Percentiles rank a stretch among this genome's conserved stretches.
phyloP scores from a whole-genome alignment of 1,139 yeast species.

The Starmera stellimalicola region DNA sequence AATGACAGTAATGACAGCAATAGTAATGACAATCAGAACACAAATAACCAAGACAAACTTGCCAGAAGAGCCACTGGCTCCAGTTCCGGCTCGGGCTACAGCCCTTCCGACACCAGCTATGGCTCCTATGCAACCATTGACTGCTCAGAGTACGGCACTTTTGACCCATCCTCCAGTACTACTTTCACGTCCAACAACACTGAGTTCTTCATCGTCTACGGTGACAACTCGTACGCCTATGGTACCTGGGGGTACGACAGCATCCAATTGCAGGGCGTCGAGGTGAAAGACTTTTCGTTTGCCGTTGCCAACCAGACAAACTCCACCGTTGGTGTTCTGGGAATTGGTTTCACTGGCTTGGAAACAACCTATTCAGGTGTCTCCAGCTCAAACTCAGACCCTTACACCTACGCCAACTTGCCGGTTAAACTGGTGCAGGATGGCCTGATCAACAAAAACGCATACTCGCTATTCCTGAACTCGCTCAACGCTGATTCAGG shows the following conservation, averaged over 20 bases:
- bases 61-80: conserved; percentile 1
- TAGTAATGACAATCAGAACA: neutral
- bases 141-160: conserved; percentile 28
- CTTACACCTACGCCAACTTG: conserved; percentile 36
- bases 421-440: conserved; percentile 40
- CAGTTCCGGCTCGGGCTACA: conserved; percentile 2
- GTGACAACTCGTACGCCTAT: conserved; percentile 48
- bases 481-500: conserved; percentile 28
- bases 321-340: conserved; percentile 51
- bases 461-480: conserved; percentile 43
- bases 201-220: conserved; percentile 45
- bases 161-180: conserved; percentile 35
- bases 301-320: conserved; percentile 52
- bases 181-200: conserved; percentile 37
- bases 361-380: conserved; percentile 33
- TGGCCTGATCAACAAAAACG: conserved; percentile 39
- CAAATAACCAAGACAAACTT: neutral
- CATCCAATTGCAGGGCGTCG: conserved; percentile 32
- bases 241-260: conserved; percentile 63
- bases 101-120: conserved; percentile 1
- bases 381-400: conserved; percentile 3
- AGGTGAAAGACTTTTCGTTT: conserved; percentile 31
- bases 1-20: neutral
- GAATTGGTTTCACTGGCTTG: conserved; percentile 48
- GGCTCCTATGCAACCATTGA: conserved; percentile 18